Base-by-base conservation (phyloP, 2,329 filamentous ascomycete genomes). In the Calonectria montana region DNA sequence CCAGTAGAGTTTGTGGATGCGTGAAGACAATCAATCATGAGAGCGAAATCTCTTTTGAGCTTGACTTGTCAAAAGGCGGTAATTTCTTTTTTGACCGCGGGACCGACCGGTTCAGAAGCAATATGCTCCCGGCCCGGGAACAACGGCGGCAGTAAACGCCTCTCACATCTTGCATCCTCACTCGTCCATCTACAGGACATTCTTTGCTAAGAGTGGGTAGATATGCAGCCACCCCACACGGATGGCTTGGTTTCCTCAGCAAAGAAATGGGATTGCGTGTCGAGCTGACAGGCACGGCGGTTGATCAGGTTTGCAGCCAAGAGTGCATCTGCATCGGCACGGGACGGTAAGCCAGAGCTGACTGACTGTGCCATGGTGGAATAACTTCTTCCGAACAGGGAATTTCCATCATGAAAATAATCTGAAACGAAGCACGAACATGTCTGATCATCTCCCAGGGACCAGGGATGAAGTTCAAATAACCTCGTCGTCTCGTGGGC, bases 401-500 rank as follows among this genome's bases (percentile, higher is more conserved):
- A 21, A 29, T 18, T 45, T 62, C 16, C 16, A 6, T 16, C 37
- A 27, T 10, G 21, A 9, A 50, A 8, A 18, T n/a, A 27, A 43
- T 43, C 35, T 23, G 55, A 63, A 63, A 45, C 25, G 50, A 13
- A 45, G 12, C 16, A 41, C 7, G 23, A 53, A 37, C 43, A 23
- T 23, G 29, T 57, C 50, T 9, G 16, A 29, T 12, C 29, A 23
- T 37, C 29, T 57, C n/a, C 18, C 12, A 15, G 31, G 15, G 29
- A 35, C 15, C 31, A 53, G 27, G 45, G 10, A 62, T 21, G 45
- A 48, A 45, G 69, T 67, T 31, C 63, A 70, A 63, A 63, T 67
- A 70, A 67, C 55, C 69, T 70, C 39, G 23, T 12, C 29, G 47
- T 41, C 57, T 66, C 53, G 45, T 48, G 53, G 50, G 27, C 35